Evolutionary conservation across 306 rosid species (phyloP).

Genomic region (Corylus heterophylla): DNA sequence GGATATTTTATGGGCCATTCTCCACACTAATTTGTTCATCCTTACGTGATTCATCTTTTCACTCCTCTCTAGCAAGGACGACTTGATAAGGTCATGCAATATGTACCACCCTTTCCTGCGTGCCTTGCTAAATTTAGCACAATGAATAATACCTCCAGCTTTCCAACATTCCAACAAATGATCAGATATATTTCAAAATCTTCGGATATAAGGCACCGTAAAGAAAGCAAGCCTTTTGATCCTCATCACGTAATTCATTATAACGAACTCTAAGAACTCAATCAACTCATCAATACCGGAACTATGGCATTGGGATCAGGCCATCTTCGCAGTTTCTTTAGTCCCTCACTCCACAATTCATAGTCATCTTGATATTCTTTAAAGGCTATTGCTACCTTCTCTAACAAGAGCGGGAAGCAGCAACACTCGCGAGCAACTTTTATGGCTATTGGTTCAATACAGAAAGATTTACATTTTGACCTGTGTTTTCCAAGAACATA

Average conservation of each 20-base stretch:
- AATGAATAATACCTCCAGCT: too few relatives aligned
- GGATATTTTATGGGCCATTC: too few relatives aligned
- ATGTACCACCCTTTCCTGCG: background rate
- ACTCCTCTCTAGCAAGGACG: too few relatives aligned
- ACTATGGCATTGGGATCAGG: constrained; percentile 2
- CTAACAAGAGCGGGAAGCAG: constrained; percentile 33
- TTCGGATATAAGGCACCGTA: too few relatives aligned
- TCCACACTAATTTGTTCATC: too few relatives aligned
- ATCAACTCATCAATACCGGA: background rate
- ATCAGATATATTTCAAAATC: too few relatives aligned
- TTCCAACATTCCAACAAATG: too few relatives aligned
- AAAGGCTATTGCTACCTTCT: constrained; percentile 26
- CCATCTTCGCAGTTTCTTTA: constrained; percentile 19
- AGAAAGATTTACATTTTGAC: background rate
- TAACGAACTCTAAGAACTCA: background rate
- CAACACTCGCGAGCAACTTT: constrained; percentile 23
- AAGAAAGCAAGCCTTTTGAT: background rate
- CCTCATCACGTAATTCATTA: background rate
- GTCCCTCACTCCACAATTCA: constrained; percentile 21
- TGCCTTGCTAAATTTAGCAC: too few relatives aligned
- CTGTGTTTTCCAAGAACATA: constrained; percentile 23
- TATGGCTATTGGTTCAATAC: constrained; percentile 15
- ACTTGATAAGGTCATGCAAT: too few relatives aligned
- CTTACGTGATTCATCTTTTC: too few relatives aligned
- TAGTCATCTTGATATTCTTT: background rate